Evolutionary conservation across 352 stramenopile species (phyloP), one percentile per base, ranked within the genome.

Genomic region (Phytophthora pisi): DNA sequence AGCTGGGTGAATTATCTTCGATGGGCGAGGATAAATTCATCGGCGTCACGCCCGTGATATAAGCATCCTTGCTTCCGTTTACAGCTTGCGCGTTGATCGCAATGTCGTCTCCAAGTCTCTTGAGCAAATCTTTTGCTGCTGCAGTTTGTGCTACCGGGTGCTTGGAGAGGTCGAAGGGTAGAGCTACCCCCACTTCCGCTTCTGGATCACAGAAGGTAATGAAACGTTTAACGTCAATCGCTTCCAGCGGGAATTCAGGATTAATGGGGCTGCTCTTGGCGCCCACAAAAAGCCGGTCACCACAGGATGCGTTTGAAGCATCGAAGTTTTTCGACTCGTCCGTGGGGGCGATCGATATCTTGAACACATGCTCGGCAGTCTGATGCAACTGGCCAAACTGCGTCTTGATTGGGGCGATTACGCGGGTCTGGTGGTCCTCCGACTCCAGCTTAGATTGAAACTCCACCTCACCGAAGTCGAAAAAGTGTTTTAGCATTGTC

Each of bases 111-210:
- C 70, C 71, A 4, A 99, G 87, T 23, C 97, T 83, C 59, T 96
- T 90, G 20, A 98, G 88, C 40, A 98, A 90, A 65, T 98, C 94
- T 72, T 98, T 94, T 6, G 96, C 97, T 52, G 96, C 97, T 46
- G 96, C 92, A 18, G 94, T 98, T 67, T 98, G 90, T 15, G 89
- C 93, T 43, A 72, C 92, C 54, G 82, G 93, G 36, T 98, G 96
- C 11, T 79, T 70, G 0, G 83, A 92, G 28, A 99, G 69, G 57
- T 99, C 89, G 68, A 99, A 99, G 34, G 97, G 96, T 10, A 99
- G 72, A 11, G 64, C 70, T 13, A 68, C 20, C 3, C 62, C 54
- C 5, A 91, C 58, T 57, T 84, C 66, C 0, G 61, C 63, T 30
- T 94, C 86, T 31, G 83, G 84, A 16, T 94, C 82, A 47, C 82